Conservation (phyloP, 352 stramenopile genomes). For the Blastocystis sp. region DNA sequence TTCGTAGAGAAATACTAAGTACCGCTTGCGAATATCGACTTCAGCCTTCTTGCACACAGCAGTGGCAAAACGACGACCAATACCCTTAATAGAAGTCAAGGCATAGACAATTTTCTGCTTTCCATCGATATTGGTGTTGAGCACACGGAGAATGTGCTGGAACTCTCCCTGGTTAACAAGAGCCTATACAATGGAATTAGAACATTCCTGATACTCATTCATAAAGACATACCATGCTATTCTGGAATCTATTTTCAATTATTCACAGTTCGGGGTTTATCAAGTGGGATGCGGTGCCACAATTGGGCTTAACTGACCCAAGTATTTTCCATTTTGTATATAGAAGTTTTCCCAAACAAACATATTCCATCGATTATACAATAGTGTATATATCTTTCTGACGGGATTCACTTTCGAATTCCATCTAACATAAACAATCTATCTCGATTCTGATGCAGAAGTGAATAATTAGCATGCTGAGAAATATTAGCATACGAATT, state of each 20-base stretch:
- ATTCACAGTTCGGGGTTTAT: too few relatives aligned
- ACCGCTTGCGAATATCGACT: slow-evolving; percentile 73
- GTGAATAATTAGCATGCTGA: too few relatives aligned
- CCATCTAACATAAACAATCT: too few relatives aligned
- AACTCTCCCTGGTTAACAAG: slow-evolving; percentile 69
- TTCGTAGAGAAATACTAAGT: background rate
- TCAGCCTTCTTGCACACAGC: slow-evolving; percentile 99
- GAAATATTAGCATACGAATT: too few relatives aligned
- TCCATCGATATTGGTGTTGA: slow-evolving; percentile 99
- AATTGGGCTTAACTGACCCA: too few relatives aligned
- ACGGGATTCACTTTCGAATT: too few relatives aligned
- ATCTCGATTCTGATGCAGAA: too few relatives aligned
- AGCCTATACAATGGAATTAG: background rate
- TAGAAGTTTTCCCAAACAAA: too few relatives aligned
- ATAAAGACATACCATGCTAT: slow-evolving; percentile 25
- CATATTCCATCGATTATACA: too few relatives aligned
- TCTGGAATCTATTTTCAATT: background rate
- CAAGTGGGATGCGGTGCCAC: too few relatives aligned
- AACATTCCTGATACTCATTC: background rate
- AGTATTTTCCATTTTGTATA: too few relatives aligned
- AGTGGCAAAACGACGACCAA: slow-evolving; percentile 66
- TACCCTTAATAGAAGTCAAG: slow-evolving; percentile 81
- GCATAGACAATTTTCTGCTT: slow-evolving; percentile 77
- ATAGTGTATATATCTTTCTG: too few relatives aligned
- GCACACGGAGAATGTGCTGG: slow-evolving; percentile 99